phyloP scores from a whole-genome alignment of 2,329 filamentous ascomycete species.

The Amauroascus niger region DNA sequence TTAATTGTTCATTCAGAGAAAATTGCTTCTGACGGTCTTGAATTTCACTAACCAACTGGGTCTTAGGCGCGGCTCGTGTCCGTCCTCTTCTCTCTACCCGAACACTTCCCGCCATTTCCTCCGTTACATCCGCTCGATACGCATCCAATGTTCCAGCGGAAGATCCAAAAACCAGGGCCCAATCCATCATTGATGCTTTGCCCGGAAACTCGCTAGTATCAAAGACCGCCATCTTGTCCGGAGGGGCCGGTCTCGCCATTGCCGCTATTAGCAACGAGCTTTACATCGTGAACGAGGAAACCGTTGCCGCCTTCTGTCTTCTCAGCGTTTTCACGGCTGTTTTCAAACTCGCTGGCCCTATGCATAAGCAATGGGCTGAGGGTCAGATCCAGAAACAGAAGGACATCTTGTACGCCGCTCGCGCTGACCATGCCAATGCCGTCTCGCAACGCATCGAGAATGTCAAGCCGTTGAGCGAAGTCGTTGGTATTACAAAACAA shows the following conservation, averaged over 20 bases:
- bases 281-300: slow-evolving; percentile 99
- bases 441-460: slow-evolving; percentile 90
- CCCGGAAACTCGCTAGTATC: slow-evolving; percentile 86
- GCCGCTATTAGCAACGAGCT: slow-evolving; percentile 99
- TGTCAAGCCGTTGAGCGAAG: slow-evolving; percentile 86
- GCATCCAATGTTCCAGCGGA: slow-evolving; percentile 69
- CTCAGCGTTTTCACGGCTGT: slow-evolving; percentile 86
- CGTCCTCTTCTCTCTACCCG: slow-evolving; percentile 70
- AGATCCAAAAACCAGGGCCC: slow-evolving; percentile 93
- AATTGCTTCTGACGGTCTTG: not conserved
- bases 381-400: slow-evolving; percentile 84
- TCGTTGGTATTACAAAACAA: slow-evolving; percentile 93
- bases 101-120: slow-evolving; percentile 62
- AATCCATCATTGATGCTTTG: slow-evolving; percentile 85
- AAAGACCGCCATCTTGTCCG: slow-evolving; percentile 95
- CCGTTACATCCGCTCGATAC: slow-evolving; percentile 58
- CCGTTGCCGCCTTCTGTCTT: slow-evolving; percentile 84
- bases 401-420: slow-evolving; percentile 86
- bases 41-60: slow-evolving; percentile 19
- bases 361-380: slow-evolving; percentile 88
- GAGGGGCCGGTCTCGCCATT: slow-evolving; percentile 77
- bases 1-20: slow-evolving; percentile 15
- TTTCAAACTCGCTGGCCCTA: slow-evolving; percentile 85
- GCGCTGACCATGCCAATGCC: slow-evolving; percentile 87
- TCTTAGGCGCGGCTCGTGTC: slow-evolving; percentile 76